These are phyloP conservation scores for Stachybotrys chartarum DNA, from an alignment of 2,329 filamentous ascomycete genomes.

Conservation along the genomic window DNA sequence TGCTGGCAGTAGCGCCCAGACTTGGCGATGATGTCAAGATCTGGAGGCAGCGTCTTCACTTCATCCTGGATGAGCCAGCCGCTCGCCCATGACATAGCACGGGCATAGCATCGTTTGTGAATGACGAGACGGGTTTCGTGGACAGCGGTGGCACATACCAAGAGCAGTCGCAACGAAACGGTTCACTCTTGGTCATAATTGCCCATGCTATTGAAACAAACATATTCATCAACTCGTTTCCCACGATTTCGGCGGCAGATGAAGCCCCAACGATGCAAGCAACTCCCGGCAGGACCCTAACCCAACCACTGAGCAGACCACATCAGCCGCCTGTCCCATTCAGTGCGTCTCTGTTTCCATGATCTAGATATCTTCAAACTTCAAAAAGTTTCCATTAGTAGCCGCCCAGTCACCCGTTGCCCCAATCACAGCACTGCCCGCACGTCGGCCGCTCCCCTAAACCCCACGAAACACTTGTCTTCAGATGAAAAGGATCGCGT, in stretches of 20 bases:
- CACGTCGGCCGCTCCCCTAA: not conserved
- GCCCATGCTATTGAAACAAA: no score
- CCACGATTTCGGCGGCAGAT: not conserved
- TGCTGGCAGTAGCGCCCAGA: not conserved
- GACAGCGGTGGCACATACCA: no score
- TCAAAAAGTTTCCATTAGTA: not conserved
- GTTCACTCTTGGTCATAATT: no score
- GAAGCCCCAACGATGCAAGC: not conserved
- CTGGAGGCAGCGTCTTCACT: no score
- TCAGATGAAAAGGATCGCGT: not conserved
- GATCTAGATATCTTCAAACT: not conserved
- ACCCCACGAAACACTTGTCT: not conserved
- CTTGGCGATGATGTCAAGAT: not conserved
- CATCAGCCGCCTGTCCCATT: no score
- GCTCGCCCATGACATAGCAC: not conserved
- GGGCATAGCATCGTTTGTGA: no score
- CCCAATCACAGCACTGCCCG: not conserved
- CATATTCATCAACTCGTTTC: not conserved
- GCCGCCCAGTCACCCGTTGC: not conserved
- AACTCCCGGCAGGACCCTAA: not conserved
- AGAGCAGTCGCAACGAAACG: no score
- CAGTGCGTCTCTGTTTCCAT: not conserved
- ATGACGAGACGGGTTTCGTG: no score
- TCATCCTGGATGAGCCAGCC: no score
- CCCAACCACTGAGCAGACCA: not conserved